These are phyloP conservation scores for Fusarium brachygibbosum DNA, from an alignment of 2,329 filamentous ascomycete genomes.

Conservation along the genomic window DNA sequence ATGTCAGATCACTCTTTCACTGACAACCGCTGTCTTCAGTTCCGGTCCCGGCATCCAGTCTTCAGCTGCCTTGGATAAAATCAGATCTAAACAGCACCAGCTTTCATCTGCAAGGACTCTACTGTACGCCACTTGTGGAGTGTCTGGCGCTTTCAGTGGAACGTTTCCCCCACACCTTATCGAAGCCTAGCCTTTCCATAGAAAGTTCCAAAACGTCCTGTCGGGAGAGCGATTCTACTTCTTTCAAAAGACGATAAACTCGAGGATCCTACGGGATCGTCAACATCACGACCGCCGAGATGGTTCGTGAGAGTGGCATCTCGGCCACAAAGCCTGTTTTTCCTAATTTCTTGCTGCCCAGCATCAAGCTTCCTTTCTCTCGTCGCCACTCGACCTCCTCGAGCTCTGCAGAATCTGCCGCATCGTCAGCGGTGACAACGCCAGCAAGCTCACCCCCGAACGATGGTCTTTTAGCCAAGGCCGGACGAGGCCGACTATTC, in stretches of 20 bases:
- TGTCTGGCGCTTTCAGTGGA: conserved; percentile 19
- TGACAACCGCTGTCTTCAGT: neutral
- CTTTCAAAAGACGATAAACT: conserved; percentile 13
- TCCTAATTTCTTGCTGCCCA: conserved; percentile 66
- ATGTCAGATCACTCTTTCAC: neutral
- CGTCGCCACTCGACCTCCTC: conserved; percentile 58
- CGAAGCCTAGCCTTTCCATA: conserved; percentile 28
- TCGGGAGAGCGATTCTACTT: conserved; percentile 8
- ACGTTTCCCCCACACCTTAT: conserved; percentile 30
- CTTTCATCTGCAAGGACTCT: conserved; percentile 11
- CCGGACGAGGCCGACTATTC: conserved; percentile 51
- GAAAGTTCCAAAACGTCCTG: conserved; percentile 34
- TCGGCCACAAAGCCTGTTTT: conserved; percentile 62
- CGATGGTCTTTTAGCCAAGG: conserved; percentile 31
- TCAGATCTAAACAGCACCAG: neutral
- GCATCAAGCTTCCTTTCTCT: conserved; percentile 63
- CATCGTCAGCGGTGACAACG: conserved; percentile 49
- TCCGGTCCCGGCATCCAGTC: neutral
- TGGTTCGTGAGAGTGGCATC: conserved; percentile 57
- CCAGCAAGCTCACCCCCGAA: conserved; percentile 48
- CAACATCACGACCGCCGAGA: conserved; percentile 30
- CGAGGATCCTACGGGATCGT: conserved; percentile 7
- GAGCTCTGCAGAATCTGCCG: conserved; percentile 48
- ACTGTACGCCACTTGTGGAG: conserved; percentile 39
- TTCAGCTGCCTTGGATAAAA: neutral